Conservation (phyloP, 306 rosid species). For the Acacia acuminata region DNA sequence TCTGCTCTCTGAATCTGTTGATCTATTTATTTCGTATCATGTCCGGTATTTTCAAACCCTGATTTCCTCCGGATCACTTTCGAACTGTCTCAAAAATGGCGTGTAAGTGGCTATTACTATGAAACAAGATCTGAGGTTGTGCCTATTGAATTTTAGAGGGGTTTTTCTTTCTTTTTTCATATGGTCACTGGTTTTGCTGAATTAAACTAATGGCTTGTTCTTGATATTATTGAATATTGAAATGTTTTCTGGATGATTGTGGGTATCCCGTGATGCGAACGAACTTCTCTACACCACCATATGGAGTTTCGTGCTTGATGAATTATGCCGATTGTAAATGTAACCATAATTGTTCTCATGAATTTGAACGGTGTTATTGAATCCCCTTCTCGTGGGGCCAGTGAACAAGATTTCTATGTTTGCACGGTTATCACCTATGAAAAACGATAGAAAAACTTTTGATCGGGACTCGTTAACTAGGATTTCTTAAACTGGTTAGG, state of each 20-base stretch:
- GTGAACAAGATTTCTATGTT: neutral
- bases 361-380: neutral
- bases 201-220: neutral
- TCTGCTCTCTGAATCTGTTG: neutral
- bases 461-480: neutral
- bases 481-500: neutral
- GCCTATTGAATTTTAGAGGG: neutral
- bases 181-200: neutral
- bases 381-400: neutral
- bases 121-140: slow-evolving; percentile 21
- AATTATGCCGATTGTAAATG: neutral
- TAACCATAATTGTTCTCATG: neutral
- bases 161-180: neutral
- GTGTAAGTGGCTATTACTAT: neutral
- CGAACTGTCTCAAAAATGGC: neutral
- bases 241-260: neutral
- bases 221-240: neutral
- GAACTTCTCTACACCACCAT: neutral
- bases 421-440: neutral
- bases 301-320: slow-evolving; percentile 7
- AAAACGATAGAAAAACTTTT: neutral
- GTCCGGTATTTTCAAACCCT: neutral
- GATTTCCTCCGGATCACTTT: neutral
- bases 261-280: neutral
- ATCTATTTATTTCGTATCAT: neutral